Base-by-base conservation (phyloP, 78 protist species). In the Dictyostelium intermedium region DNA sequence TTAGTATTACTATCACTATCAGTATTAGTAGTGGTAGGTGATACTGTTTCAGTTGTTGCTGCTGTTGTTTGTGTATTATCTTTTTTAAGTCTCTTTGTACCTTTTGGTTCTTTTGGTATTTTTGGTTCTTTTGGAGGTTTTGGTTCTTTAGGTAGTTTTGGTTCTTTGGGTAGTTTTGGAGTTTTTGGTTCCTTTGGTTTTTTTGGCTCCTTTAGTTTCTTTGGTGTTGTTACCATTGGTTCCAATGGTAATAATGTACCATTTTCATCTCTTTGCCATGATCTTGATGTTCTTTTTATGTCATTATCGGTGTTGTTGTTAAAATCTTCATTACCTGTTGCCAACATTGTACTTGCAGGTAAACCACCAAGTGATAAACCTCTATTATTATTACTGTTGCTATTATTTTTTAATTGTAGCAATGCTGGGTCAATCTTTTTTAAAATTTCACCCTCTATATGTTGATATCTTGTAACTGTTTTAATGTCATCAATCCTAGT, bases 401-500 rank as follows among this genome's bases (percentile, higher is more conserved):
- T 47, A n/a, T 43, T 41, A 45, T 18, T 34, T 32, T 27, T 41
- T 18, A n/a, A 18, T 32, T 23, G n/a, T 23, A 37, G 1, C 43
- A 16, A 27, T 77, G 83, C 23, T 45, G 50, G 83, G 13, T 80
- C 72, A 0, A 47, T 25, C 27, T 41, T 18, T 27, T 60, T 53
- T 87, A 41, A 41, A 34, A 87, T 87, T 63, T 50, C 70, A 32
- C 66, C 27, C 32, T 87, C 70, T 20, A 87, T 84, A 13, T 2
- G 39, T 87, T 87, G 69, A 79, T 63, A 87, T 63, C 70, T 84
- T 23, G 93, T 78, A 9, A 56, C 74, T 25, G 84, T 78, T 78
- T 30, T 76, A 32, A 87, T 87, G 79, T 87, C 93, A 27, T 78
- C 79, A 13, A 78, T 27, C 61, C 92, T 37, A n/a, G 1, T 37